Base-by-base conservation (phyloP, 305 asterid genomes). In the Euphrasia arctica region DNA sequence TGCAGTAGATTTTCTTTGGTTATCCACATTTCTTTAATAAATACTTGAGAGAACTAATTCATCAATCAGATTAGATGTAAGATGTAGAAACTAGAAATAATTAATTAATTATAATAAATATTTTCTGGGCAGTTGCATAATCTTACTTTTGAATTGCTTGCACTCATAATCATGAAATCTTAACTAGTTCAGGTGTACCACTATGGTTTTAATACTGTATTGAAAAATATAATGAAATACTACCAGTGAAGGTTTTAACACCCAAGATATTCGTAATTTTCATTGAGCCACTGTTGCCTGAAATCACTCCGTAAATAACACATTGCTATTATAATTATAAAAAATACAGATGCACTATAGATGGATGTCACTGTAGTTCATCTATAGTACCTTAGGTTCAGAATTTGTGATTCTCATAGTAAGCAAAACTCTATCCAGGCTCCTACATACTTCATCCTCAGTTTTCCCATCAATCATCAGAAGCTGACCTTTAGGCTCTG, bases 401-500 rank as follows among this genome's bases (percentile, higher is more conserved):
- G 97, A 78, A 77, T 80, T 76, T 39, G 97, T 85, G 72, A 81
- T 87, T 83, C 90, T 85, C 87, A 90, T 84, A 11, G 98, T 92
- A 71, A 89, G 92, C 74, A 90, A 83, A 76, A 92, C 97, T 71
- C 97, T 83, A 86, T 92, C 97, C 48, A 92, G 83, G 79, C 89
- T 87, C 83, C 83, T 82, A 68, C 79, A 72, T 71, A 92, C 96
- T 84, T 89, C 98, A 75, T 87, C 98, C 76, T 84, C 87, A 64
- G 95, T 89, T 82, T 86, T 89, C 58, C 98, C 98, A 75, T 83
- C 88, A 70, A 92, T 81, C 75, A 87, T 68, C 83, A 92, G 78
- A 81, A 92, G 96, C 88, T 92, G 98, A 64, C 98, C 98, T 80
- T 88, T 92, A 59, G 98, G 98, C 75, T 84, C 98, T 92, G 88